Base-by-base conservation (phyloP, 805 yeast species). In the Monosporozyma aerobia region DNA sequence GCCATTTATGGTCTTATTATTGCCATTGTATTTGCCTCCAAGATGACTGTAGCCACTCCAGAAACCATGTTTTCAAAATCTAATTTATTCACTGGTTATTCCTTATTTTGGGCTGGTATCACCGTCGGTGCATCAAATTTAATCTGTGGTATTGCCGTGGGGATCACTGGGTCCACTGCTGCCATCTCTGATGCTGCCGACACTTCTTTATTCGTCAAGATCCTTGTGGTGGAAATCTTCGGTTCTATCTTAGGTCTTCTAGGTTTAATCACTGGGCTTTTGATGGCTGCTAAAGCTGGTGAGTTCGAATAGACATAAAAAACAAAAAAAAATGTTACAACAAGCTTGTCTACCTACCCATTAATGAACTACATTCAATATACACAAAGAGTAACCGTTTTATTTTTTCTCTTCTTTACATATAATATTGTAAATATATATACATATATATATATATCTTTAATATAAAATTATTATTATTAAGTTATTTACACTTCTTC, bases 111-210 rank as follows among this genome's bases (percentile, higher is more conserved):
- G 99, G 99, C 97, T 27, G 99, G 99, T 30, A 66, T 90, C 50
- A 94, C 99, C 5, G 99, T 94, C 49, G 99, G 99, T 41, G 68
- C 87, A 33, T 83, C 95, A 63, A 94, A 94, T 71, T 79, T 94
- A 69, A 85, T 94, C 54, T 94, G 99, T 78, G 99, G 99, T 74
- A 76, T 94, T 52, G 92, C 97, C 3, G 99, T 94, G 48, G 99
- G 99, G 57, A 78, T 94, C 56, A 94, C 99, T 14, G 99, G 99
- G 48, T 84, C 98, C 27, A 94, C 97, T n/a, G 99, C 98, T 37
- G 99, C 99, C 43, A 81, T 94, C 56, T 82, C 95, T 45, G 99
- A 94, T 72, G 99, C 99, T 32, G 97, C 99, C 10, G 97, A 94
- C 73, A 82, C 97, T 25, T 79, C 96, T 3, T 76, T 94, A 59